These are phyloP conservation scores for Ambrosia hybrid DNA, from an alignment of 140 eudicot genomes.

Conservation along the genomic window DNA sequence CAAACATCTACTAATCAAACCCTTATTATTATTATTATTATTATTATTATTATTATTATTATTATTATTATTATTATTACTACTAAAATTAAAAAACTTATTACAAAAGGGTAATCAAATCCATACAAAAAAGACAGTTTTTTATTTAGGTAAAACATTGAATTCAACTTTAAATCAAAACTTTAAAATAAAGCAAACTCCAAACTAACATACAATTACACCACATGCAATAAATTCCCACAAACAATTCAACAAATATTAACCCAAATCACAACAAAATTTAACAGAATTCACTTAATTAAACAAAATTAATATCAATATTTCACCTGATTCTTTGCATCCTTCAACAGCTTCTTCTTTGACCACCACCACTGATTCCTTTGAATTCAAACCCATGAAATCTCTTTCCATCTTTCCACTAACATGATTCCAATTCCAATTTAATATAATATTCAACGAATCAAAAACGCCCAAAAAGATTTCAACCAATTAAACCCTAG, in stretches of 20 bases:
- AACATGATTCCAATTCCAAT: neutral
- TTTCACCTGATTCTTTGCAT: constrained; percentile 37
- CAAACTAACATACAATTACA: constrained; percentile 22
- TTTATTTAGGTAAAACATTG: constrained; percentile 29
- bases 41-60: too few species aligned
- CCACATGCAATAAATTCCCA: constrained; percentile 23
- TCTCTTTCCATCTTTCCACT: constrained; percentile 62
- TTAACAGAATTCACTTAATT: too few species aligned
- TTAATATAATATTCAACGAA: neutral
- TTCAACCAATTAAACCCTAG: neutral
- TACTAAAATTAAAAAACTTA: neutral
- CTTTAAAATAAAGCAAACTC: constrained; percentile 22
- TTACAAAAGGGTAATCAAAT: neutral
- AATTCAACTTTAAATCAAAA: constrained; percentile 17
- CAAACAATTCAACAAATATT: neutral
- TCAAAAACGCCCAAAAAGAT: neutral
- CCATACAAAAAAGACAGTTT: neutral
- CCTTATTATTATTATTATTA: neutral
- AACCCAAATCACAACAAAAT: neutral
- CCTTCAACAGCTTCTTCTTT: constrained; percentile 65
- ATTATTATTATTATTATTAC: too few species aligned
- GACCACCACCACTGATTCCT: constrained; percentile 44
- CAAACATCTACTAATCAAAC: constrained; percentile 3
- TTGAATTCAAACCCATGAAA: constrained; percentile 71
- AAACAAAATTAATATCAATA: too few species aligned